Evolutionary conservation across 2,329 filamentous ascomycete genomes (phyloP).

Genomic region (Pseudogymnoascus pannorum): DNA sequence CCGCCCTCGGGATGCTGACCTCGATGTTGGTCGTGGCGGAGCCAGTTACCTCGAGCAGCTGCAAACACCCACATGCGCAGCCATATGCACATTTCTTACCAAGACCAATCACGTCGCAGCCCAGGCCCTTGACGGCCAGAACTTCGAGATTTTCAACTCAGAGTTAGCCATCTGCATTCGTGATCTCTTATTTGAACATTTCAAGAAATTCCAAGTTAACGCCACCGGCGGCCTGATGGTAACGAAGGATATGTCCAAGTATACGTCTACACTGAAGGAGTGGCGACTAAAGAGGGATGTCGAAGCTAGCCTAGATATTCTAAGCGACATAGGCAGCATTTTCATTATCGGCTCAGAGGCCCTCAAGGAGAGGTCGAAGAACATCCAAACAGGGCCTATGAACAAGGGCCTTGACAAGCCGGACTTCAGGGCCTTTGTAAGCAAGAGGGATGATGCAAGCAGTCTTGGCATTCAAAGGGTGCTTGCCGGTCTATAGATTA

Average conservation of each 20-base stretch:
- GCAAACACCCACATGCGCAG: slow-evolving; percentile 77
- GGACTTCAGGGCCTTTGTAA: slow-evolving; percentile 76
- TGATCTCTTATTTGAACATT: slow-evolving; percentile 77
- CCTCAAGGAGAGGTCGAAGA: slow-evolving; percentile 61
- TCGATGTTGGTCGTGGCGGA: slow-evolving; percentile 36
- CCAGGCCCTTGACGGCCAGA: slow-evolving; percentile 71
- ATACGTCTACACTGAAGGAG: slow-evolving; percentile 74
- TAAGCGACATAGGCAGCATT: slow-evolving; percentile 88
- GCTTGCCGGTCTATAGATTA: slow-evolving; percentile 41
- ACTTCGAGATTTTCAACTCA: slow-evolving; percentile 72
- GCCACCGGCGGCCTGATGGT: slow-evolving; percentile 92
- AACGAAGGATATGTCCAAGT: slow-evolving; percentile 91
- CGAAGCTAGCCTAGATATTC: slow-evolving; percentile 66
- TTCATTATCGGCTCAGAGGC: slow-evolving; percentile 89
- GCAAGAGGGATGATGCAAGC: slow-evolving; percentile 75
- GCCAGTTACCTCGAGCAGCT: slow-evolving; percentile 59
- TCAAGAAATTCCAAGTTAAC: slow-evolving; percentile 90
- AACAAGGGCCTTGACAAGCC: slow-evolving; percentile 54
- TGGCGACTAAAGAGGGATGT: slow-evolving; percentile 70
- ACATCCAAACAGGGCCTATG: slow-evolving; percentile 38
- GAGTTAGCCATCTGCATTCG: slow-evolving; percentile 79
- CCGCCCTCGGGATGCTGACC: slow-evolving; percentile 57
- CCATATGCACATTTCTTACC: slow-evolving; percentile 73
- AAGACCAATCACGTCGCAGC: slow-evolving; percentile 56
- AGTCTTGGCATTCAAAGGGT: slow-evolving; percentile 78